A percentile compares a stretch with the other conserved stretches of the same genome.
Evolutionary conservation across 75 land plant species (phyloP).

Genomic region (Pseudotsuga menziesii): DNA sequence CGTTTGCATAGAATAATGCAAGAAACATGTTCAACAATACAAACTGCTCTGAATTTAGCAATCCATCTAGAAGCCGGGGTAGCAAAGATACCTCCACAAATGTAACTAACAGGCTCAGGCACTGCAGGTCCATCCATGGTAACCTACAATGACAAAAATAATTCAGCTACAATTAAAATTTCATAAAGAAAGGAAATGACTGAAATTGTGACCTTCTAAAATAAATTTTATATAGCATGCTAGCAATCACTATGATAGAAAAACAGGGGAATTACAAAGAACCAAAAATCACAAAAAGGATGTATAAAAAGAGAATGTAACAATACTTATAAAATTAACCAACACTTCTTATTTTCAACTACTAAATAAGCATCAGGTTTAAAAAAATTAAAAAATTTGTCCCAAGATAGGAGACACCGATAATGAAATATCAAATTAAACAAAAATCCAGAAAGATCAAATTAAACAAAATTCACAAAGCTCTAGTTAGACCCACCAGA

Average conservation of each 20-base stretch:
- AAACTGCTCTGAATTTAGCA: not conserved
- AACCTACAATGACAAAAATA: not conserved
- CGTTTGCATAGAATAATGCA: no score
- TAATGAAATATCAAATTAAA: no score
- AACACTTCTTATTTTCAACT: no score
- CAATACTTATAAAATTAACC: no score
- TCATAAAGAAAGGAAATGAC: not conserved
- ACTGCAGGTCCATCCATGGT: slow-evolving; percentile 43
- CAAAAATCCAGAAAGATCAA: no score
- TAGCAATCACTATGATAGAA: not conserved
- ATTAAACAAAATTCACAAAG: no score
- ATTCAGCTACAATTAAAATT: not conserved
- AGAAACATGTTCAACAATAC: not conserved
- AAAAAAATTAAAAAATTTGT: no score
- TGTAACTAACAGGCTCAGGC: slow-evolving; percentile 64
- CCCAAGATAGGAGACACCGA: no score
- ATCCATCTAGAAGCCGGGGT: not conserved
- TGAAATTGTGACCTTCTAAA: not conserved
- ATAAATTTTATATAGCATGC: not conserved
- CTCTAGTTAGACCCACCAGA: no score
- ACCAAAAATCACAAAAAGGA: no score
- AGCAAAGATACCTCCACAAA: slow-evolving; percentile 45
- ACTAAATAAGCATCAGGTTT: no score
- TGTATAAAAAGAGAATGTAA: no score
- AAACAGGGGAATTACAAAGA: not conserved